A percentile compares a stretch with the other conserved stretches of the same genome.
These are phyloP conservation scores for Calonectria fujianensis DNA, from an alignment of 2,329 filamentous ascomycete genomes.

Conservation along the genomic window DNA sequence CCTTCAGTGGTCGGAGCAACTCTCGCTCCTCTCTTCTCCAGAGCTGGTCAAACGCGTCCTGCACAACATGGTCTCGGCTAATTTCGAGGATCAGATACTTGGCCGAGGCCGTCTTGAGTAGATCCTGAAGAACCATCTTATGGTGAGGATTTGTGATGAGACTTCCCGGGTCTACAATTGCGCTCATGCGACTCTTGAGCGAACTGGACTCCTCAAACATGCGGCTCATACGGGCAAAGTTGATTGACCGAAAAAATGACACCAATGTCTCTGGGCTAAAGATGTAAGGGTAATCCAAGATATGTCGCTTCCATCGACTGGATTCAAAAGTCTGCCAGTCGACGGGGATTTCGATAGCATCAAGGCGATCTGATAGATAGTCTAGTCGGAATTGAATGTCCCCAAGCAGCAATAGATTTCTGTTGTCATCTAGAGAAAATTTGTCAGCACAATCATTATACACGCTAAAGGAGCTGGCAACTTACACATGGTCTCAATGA, in stretches of 20 bases:
- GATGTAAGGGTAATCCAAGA: slow-evolving; percentile 87
- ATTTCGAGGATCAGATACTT: slow-evolving; percentile 84
- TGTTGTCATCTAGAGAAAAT: slow-evolving; percentile 72
- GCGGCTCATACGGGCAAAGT: slow-evolving; percentile 89
- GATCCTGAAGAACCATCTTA: slow-evolving; percentile 76
- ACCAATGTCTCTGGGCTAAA: slow-evolving; percentile 84
- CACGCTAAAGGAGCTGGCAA: slow-evolving; percentile 42
- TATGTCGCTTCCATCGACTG: slow-evolving; percentile 79
- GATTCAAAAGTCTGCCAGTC: slow-evolving; percentile 79
- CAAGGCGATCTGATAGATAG: slow-evolving; percentile 84
- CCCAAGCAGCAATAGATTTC: slow-evolving; percentile 78
- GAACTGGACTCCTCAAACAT: slow-evolving; percentile 82
- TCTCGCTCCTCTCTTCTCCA: slow-evolving; percentile 91
- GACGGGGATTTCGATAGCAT: slow-evolving; percentile 83
- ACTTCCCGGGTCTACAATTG: slow-evolving; percentile 72
- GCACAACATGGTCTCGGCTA: slow-evolving; percentile 79
- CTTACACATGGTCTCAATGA: slow-evolving; percentile 84
- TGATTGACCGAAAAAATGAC: slow-evolving; percentile 90
- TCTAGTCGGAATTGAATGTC: slow-evolving; percentile 84
- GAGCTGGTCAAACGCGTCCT: slow-evolving; percentile 89
- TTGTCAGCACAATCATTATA: slow-evolving; percentile 34
- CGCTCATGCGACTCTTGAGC: slow-evolving; percentile 73
- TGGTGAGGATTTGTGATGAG: slow-evolving; percentile 75
- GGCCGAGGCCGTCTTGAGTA: slow-evolving; percentile 79
- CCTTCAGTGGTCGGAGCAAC: slow-evolving; percentile 88